These are phyloP conservation scores for Saccharomyces hybrid DNA, from an alignment of 1,139 yeast species.

Conservation along the genomic window DNA sequence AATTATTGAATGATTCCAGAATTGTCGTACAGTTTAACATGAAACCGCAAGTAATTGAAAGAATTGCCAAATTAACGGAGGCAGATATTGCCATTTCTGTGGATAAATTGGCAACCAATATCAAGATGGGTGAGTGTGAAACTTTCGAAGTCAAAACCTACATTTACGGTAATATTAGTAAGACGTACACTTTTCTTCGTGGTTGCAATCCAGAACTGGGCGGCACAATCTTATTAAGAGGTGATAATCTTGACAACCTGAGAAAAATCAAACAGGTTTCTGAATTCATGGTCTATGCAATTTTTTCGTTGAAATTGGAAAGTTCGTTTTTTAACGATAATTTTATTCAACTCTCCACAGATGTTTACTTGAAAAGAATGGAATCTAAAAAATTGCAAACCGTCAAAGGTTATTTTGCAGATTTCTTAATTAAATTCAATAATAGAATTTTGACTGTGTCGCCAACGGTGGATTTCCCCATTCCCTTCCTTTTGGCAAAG, in stretches of 20 bases:
- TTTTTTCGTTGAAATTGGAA: conserved; percentile 73
- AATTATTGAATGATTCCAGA: conserved; percentile 62
- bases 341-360: conserved; percentile 45
- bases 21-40: conserved; percentile 73
- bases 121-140: conserved; percentile 66
- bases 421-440: conserved; percentile 46
- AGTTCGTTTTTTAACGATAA: conserved; percentile 74
- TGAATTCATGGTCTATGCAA: conserved; percentile 71
- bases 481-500: conserved; percentile 54
- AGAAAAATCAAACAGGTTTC: conserved; percentile 68
- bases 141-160: conserved; percentile 64
- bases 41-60: conserved; percentile 74
- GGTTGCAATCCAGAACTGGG: conserved; percentile 76
- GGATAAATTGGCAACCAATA: conserved; percentile 52
- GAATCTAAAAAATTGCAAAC: conserved; percentile 7
- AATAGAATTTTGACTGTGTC: conserved; percentile 58
- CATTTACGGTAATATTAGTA: conserved; percentile 46
- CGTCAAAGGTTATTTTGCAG: conserved; percentile 35
- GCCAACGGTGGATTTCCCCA: conserved; percentile 63
- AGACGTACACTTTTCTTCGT: conserved; percentile 67
- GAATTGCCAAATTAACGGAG: conserved; percentile 71
- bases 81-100: conserved; percentile 72
- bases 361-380: conserved; percentile 24
- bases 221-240: conserved; percentile 75
- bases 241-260: conserved; percentile 55